Conservation (phyloP, 2,329 filamentous ascomycete species). For the Dactylonectria estremocensis region DNA sequence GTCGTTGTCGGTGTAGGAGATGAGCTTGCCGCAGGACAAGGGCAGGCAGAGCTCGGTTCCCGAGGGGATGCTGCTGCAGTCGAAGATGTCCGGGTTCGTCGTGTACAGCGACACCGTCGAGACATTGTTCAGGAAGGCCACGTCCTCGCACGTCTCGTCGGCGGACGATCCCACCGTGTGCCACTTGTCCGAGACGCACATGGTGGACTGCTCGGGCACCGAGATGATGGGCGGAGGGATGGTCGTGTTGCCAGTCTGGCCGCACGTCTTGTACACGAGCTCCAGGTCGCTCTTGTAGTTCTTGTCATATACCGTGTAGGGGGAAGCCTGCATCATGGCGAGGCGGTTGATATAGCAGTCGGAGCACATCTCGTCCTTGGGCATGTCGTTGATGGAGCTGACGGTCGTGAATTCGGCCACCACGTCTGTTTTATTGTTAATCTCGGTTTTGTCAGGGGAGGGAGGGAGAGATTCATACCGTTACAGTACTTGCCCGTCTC, state of each 20-base stretch:
- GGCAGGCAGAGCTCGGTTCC: background rate
- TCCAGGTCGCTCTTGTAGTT: conserved; percentile 29
- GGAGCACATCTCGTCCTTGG: conserved; percentile 42
- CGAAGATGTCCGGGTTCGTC: background rate
- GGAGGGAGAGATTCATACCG: conserved; percentile 12
- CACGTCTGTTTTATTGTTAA: conserved; percentile 22
- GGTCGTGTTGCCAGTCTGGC: background rate
- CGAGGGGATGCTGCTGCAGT: background rate
- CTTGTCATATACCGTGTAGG: conserved; percentile 43
- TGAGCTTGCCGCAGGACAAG: conserved; percentile 4
- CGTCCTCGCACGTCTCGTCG: background rate
- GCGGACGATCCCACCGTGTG: background rate
- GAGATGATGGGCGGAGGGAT: background rate
- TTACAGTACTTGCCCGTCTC: conserved; percentile 37
- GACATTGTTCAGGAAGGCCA: background rate
- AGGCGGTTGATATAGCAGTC: conserved; percentile 39
- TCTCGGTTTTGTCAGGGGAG: no score
- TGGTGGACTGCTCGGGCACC: background rate
- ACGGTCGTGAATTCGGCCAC: conserved; percentile 36
- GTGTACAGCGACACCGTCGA: background rate
- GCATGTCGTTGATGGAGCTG: conserved; percentile 35
- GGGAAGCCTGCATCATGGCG: conserved; percentile 43
- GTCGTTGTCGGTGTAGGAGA: conserved; percentile 1
- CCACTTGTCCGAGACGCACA: background rate
- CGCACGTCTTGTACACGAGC: conserved; percentile 10